Base-by-base conservation (phyloP, 495 filamentous ascomycete species). In the Cercophora samala region DNA sequence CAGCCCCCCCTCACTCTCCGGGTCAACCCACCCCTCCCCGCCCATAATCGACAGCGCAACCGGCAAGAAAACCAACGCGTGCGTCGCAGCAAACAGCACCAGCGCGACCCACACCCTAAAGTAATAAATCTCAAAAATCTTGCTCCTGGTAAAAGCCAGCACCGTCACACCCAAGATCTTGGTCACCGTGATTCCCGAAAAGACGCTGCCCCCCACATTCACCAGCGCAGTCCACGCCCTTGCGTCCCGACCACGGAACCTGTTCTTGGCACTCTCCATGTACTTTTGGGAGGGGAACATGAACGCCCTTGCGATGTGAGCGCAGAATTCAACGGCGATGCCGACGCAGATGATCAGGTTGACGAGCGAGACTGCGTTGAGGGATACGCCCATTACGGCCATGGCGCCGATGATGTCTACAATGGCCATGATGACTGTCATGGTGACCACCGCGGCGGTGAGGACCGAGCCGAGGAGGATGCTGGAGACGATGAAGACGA, bases 101-200 rank as follows among this genome's bases (percentile, higher is more conserved):
- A 99, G 83, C 56, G 93, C 90, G 22, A 97, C 75, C 95, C 95
- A 99, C 46, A 99, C 90, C 8, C 95, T 83, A 81, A 99, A 99
- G 76, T 98, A 99, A 77, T 98, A 99, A 64, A 98, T 91, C 82
- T 98, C 96, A 74, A 99, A 99, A 75, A 99, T 98, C 86, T 97
- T 98, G 77, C 92, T 96, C 24, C 91, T 80, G 8, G 95, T 99
- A 69, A 96, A 98, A 0, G 93, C 95, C 17, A 99, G 83, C 53
- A 99, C 95, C 60, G 84, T 89, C 3, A 99, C 96, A 1, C 95
- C 95, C 9, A 99, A 79, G 1, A 97, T 79, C 76, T 99, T 99
- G 22, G 95, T 99, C 25, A 99, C 79, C 0, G 93, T 97, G 74
- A 99, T 99, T 0, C 95, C 95, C 60, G 90, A 94, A 75, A 99